A percentile compares a stretch with the other conserved stretches of the same genome.
Conservation (phyloP, 495 filamentous ascomycete genomes). For the Aspergillus sclerotiicarbonarius region DNA sequence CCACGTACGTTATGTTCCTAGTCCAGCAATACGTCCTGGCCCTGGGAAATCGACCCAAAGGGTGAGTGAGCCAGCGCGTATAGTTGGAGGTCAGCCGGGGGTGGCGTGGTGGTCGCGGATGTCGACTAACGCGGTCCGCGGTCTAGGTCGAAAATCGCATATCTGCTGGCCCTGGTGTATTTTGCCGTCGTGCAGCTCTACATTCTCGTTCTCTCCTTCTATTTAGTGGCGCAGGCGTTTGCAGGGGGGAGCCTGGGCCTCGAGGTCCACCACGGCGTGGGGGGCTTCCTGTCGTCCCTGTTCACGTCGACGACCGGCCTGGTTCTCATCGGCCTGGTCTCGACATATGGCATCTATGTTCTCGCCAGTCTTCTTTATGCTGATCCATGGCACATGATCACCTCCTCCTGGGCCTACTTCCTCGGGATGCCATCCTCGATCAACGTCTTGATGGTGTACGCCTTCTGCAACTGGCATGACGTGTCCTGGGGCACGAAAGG, state of each 20-base stretch:
- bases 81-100: too few species aligned
- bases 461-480: constrained; percentile 97
- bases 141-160: not conserved
- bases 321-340: constrained; percentile 77
- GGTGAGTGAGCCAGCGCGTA: too few species aligned
- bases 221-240: constrained; percentile 75
- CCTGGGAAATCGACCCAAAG: not conserved
- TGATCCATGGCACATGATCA: constrained; percentile 96
- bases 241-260: constrained; percentile 45
- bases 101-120: too few species aligned
- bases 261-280: constrained; percentile 40
- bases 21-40: not conserved
- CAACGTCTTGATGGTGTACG: constrained; percentile 92
- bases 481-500: constrained; percentile 94
- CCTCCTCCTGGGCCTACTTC: constrained; percentile 81
- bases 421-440: constrained; percentile 84
- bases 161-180: not conserved
- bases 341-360: constrained; percentile 88
- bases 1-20: not conserved
- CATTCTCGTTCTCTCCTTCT: constrained; percentile 75
- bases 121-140: too few species aligned
- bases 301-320: constrained; percentile 68
- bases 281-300: constrained; percentile 60
- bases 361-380: constrained; percentile 88
- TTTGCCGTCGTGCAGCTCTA: constrained; percentile 62